Evolutionary conservation across 106 monocot genomes (phyloP).

Genomic region (Allium sativum): DNA sequence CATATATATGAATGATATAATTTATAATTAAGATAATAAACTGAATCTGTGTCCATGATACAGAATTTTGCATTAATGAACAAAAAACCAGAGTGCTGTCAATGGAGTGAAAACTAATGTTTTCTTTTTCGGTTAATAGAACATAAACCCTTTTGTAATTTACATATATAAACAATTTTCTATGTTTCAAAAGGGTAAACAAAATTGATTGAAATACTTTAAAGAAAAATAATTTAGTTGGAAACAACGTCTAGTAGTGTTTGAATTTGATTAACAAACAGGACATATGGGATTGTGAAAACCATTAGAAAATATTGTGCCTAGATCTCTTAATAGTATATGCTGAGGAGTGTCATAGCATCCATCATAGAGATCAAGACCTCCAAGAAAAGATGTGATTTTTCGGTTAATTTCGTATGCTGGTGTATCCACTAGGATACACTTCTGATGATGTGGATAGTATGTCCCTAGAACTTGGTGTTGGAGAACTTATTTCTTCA

Average conservation of each 20-base stretch:
- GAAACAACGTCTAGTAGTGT: too few species aligned
- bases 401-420: constrained; percentile 38
- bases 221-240: too few species aligned
- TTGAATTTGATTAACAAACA: constrained; percentile 19
- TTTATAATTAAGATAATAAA: not conserved
- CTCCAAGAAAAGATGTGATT: constrained; percentile 71
- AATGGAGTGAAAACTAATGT: too few species aligned
- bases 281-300: constrained; percentile 62
- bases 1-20: not conserved
- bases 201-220: too few species aligned
- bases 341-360: constrained; percentile 80
- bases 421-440: constrained; percentile 54
- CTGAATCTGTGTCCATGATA: not conserved
- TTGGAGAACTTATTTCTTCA: not conserved
- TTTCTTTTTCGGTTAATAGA: too few species aligned
- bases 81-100: too few species aligned
- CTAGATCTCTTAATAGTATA: constrained; percentile 50
- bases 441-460: constrained; percentile 79
- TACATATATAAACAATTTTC: too few species aligned
- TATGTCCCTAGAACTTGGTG: constrained; percentile 53
- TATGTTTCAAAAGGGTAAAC: too few species aligned
- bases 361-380: constrained; percentile 67
- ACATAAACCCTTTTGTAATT: too few species aligned
- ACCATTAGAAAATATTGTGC: constrained; percentile 42
- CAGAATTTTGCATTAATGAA: too few species aligned